A percentile compares a stretch with the other conserved stretches of the same genome.
These are phyloP conservation scores for Balakata baccata DNA, from an alignment of 345 rosid genomes.

Conservation along the genomic window DNA sequence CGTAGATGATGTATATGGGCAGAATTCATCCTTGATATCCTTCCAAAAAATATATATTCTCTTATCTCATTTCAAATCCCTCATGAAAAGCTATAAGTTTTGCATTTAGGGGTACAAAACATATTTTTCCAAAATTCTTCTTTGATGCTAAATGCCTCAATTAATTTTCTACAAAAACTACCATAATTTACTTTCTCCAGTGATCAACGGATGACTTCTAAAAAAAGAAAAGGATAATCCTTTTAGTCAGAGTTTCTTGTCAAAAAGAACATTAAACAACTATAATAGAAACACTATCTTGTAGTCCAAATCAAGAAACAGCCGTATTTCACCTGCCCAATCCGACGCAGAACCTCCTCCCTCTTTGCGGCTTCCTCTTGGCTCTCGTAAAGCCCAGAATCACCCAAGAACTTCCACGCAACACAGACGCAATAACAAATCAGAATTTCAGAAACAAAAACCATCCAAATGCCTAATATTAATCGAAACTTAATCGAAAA, in stretches of 20 bases:
- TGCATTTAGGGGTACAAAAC: not conserved
- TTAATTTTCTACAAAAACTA: not conserved
- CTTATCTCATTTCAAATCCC: not conserved
- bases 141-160: not conserved
- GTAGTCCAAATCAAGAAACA: not conserved
- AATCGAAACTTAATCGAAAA: not conserved
- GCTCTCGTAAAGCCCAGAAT: conserved; percentile 70
- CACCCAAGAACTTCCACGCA: conserved; percentile 51
- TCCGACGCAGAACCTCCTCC: conserved; percentile 60
- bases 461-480: conserved; percentile 7
- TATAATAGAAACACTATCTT: not conserved
- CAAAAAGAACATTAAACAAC: not conserved
- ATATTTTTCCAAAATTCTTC: not conserved
- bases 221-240: not conserved
- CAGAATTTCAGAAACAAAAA: conserved; percentile 10
- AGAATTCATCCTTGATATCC: too few species aligned
- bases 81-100: not conserved
- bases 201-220: not conserved
- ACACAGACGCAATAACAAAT: not conserved
- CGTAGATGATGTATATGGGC: too few species aligned
- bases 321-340: conserved; percentile 43
- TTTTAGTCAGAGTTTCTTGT: not conserved
- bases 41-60: too few species aligned
- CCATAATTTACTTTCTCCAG: not conserved
- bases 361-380: conserved; percentile 70